Conservation (phyloP, 306 rosid genomes). For the Trifolium subterraneum region DNA sequence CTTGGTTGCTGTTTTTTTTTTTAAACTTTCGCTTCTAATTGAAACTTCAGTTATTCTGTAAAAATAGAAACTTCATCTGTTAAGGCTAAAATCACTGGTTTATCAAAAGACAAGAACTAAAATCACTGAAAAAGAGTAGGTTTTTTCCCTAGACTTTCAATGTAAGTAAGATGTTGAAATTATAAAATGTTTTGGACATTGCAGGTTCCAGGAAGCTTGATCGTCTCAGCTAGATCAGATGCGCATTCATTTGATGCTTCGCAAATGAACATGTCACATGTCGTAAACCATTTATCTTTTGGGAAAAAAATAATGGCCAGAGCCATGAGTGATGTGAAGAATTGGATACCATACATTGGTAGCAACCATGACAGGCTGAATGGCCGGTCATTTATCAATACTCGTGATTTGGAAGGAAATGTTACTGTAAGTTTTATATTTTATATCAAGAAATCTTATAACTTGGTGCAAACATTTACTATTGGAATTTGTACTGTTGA, state of each 20-base stretch:
- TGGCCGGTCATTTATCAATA: slow-evolving; percentile 79
- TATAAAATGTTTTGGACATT: slow-evolving; percentile 37
- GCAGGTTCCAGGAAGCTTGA: slow-evolving; percentile 95
- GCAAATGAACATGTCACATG: slow-evolving; percentile 97
- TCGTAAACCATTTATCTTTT: slow-evolving; percentile 76
- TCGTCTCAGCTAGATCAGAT: slow-evolving; percentile 84
- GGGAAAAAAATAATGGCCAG: slow-evolving; percentile 73
- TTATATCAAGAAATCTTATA: slow-evolving; percentile 7
- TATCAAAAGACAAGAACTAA: neutral
- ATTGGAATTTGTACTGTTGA: slow-evolving; percentile 30
- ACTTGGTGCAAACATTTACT: slow-evolving; percentile 26
- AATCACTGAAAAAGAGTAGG: slow-evolving; percentile 17
- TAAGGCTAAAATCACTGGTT: neutral
- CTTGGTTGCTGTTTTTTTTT: neutral
- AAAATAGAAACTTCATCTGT: slow-evolving; percentile 2
- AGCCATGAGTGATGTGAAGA: slow-evolving; percentile 71
- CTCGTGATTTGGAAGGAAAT: slow-evolving; percentile 69
- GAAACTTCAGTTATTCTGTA: slow-evolving; percentile 11
- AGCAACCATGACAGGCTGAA: slow-evolving; percentile 84
- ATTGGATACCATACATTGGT: slow-evolving; percentile 81
- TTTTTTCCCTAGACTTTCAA: slow-evolving; percentile 11
- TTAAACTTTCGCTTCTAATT: neutral
- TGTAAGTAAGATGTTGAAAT: slow-evolving; percentile 26
- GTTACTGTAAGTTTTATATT: slow-evolving; percentile 80
- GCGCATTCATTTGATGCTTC: slow-evolving; percentile 93